Evolutionary conservation across 768 basidiomycete genomes (phyloP).

Genomic region (Lactarius trivialis): DNA sequence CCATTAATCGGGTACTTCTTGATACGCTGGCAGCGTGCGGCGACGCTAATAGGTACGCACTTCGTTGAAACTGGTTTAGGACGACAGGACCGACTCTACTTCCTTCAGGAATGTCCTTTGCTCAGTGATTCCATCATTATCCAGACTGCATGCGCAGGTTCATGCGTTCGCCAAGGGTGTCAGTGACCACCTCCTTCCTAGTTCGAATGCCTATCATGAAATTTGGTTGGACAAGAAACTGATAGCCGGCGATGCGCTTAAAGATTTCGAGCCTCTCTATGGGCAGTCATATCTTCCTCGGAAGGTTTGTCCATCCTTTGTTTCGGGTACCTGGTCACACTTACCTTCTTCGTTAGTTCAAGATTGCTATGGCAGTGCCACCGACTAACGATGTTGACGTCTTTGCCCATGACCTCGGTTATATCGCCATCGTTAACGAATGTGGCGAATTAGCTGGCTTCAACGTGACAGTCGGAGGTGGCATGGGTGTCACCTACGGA

Average conservation of each 20-base stretch:
- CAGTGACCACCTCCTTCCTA: conserved; percentile 81
- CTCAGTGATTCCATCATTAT: conserved; percentile 84
- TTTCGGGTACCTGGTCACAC: conserved; percentile 5
- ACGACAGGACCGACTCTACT: conserved; percentile 6
- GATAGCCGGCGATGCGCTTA: conserved; percentile 90
- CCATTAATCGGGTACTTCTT: conserved; percentile 82
- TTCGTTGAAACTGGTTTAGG: not conserved
- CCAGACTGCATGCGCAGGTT: conserved; percentile 78
- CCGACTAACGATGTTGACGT: conserved; percentile 96
- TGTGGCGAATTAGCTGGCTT: conserved; percentile 80
- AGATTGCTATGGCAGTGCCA: conserved; percentile 93
- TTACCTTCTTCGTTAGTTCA: conserved; percentile 55
- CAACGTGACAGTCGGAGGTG: conserved; percentile 91
- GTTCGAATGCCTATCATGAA: conserved; percentile 93
- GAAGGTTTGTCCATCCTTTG: conserved; percentile 46
- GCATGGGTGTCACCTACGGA: conserved; percentile 99
- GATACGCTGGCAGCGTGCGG: conserved; percentile 98
- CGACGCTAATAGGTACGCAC: conserved; percentile 82
- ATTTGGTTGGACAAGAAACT: conserved; percentile 99
- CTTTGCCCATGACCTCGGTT: conserved; percentile 93
- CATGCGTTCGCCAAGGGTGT: conserved; percentile 78
- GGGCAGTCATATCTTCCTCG: conserved; percentile 95
- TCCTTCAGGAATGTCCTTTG: conserved; percentile 75
- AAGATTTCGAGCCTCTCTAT: conserved; percentile 96
- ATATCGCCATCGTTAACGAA: conserved; percentile 84